A percentile compares a stretch with the other conserved stretches of the same genome.
Conservation (phyloP, 2,329 filamentous ascomycete genomes). For the Aspergillus ochraceus region DNA sequence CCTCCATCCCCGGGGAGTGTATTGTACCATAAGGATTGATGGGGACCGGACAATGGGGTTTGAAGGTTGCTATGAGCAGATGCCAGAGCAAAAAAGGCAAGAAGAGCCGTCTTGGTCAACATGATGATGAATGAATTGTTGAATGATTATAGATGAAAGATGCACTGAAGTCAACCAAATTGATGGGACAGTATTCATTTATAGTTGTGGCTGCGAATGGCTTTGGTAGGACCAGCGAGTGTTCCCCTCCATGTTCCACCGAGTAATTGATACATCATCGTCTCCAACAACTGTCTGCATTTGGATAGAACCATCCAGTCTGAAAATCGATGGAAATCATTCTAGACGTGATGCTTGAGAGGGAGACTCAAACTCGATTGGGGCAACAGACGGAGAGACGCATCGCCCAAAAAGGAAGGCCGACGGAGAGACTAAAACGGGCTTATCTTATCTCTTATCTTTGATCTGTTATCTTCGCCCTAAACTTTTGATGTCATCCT, state of each 20-base stretch:
- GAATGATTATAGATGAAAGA: neutral
- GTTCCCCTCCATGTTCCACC: neutral
- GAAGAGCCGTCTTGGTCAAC: constrained; percentile 19
- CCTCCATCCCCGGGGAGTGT: constrained; percentile 79
- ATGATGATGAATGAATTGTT: constrained; percentile 7
- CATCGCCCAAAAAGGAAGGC: constrained; percentile 21
- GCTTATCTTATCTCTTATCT: neutral
- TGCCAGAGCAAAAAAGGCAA: constrained; percentile 51
- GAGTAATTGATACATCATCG: neutral
- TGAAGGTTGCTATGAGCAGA: constrained; percentile 64
- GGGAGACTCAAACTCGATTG: neutral
- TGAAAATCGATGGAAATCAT: neutral
- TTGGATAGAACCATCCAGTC: neutral
- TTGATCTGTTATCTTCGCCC: neutral
- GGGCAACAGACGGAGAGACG: neutral
- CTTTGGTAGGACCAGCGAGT: neutral
- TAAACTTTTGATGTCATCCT: neutral
- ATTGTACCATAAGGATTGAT: constrained; percentile 79
- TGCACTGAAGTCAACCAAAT: neutral
- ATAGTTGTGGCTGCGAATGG: neutral
- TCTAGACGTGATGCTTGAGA: too few species aligned
- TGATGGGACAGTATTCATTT: neutral
- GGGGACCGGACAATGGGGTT: constrained; percentile 65
- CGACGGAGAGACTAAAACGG: constrained; percentile 13
- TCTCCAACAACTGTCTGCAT: neutral